These are phyloP conservation scores for Gentiana macrophylla DNA, from an alignment of 257 asterid species.

Conservation along the genomic window DNA sequence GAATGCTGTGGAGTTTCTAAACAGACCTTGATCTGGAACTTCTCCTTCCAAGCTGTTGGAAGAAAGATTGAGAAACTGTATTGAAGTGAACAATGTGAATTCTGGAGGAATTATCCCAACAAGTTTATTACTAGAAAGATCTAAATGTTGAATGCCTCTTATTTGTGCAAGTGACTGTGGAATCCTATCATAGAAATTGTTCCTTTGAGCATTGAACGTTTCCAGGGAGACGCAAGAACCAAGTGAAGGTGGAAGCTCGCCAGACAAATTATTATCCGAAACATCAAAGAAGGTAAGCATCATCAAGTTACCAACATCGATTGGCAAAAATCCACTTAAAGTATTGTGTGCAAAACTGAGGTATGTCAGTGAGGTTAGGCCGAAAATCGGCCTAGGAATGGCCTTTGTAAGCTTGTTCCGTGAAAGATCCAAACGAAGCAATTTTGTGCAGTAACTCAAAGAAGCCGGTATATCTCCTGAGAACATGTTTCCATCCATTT, in stretches of 20 bases:
- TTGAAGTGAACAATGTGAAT: background rate
- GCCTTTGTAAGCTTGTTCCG: constrained; percentile 1
- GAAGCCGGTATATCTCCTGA: constrained; percentile 1
- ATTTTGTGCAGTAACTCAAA: background rate
- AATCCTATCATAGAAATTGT: background rate
- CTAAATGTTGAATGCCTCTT: background rate
- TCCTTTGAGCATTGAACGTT: background rate
- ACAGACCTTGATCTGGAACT: background rate
- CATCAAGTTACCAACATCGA: constrained; percentile 2
- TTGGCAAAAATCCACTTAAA: constrained; percentile 1
- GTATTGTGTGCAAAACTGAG: background rate
- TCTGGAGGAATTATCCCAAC: background rate
- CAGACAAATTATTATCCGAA: background rate
- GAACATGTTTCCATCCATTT: constrained; percentile 1
- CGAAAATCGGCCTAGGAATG: background rate
- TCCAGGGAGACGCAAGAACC: background rate
- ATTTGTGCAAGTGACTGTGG: background rate
- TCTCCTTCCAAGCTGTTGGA: no score
- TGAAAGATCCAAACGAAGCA: background rate
- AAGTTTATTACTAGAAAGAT: constrained; percentile 4
- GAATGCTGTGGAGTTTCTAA: background rate
- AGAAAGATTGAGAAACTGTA: no score
- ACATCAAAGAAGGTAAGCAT: background rate
- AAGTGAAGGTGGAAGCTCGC: background rate
- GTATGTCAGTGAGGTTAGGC: background rate